Base-by-base conservation (phyloP, 78 protist genomes). In the Pigoraptor vietnamica region DNA sequence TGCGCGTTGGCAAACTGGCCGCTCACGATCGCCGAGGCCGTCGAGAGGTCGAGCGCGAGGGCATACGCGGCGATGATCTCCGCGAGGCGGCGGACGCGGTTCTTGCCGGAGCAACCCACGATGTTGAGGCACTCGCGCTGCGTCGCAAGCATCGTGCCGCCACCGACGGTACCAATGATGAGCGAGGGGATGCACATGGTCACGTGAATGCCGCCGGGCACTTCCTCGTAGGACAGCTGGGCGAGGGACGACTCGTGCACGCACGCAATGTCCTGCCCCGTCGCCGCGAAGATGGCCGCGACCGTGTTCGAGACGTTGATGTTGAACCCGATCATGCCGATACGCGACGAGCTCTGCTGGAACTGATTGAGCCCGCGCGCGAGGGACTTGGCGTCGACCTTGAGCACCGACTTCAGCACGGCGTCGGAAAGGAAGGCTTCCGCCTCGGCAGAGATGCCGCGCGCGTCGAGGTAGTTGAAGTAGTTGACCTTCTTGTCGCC, bases 131-230 rank as follows among this genome's bases (percentile, higher is more conserved):
- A 90, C 0, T 94, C 92, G 23, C 83, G 19, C 93, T 98, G 99
- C 23, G 98, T 96, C 0, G 95, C 93, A 10, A 98, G 96, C 2
- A 33, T 23, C 0, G 99, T 98, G 29, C 99, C 99, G 32, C 99
- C 99, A 37, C 99, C 99, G 67, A 98, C 97, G 23, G 98, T 97
- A 39, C 99, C 99, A 29, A 98, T 98, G 79, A 98, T 99, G 2
- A 98, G 39, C 21, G 97, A 95, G 0, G 99, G 99, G 99, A 98
- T 95, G 24, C 99, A 96, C 40, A 93, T 93, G 37, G 98, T 93
- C 24, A 96, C 39, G 90, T 90, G 91, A 40, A 97, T 86, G 33
- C 33, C 48, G 33, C 89, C 89, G 29, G 48, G 48, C 32, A 36
- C 33, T 35, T 91, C 91, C 24, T 92, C 92, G 36, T 0, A 0